Base-by-base conservation (phyloP, 306 rosid species). In the Alnus rubra region DNA sequence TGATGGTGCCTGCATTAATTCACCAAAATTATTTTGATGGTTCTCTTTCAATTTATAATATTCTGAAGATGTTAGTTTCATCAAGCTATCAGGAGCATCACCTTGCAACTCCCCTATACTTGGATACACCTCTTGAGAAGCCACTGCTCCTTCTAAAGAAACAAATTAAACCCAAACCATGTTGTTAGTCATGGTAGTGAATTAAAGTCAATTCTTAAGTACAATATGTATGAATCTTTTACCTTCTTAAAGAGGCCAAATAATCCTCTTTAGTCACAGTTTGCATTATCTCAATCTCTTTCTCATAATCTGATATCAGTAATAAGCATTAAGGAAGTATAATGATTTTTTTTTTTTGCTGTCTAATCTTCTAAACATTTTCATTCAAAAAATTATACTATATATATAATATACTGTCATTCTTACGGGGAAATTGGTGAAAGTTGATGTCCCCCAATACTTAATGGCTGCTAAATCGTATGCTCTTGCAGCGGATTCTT, bases 101-200 rank as follows among this genome's bases (percentile, higher is more conserved):
- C 97, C 97, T 91, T 88, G 98, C 98, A 47, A 94, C 97, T 44
- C 98, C 97, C 47, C 97, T 90, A 58, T 92, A 94, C 84, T 90
- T 94, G 2, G 96, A 94, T 71, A 94, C 96, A 15, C 98, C 98
- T 79, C 98, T 94, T 72, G 98, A 94, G 81, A 94, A 94, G 52
- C 98, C 98, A 84, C 97, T 92, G 85, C 98, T 94, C 78, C 88
- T 92, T 79, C 97, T 91, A 71, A 75, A 75, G 50, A 71, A 55
- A 48, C 1, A 45, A 71, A 23, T 23, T 23, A 23, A 39, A 19
- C 8, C 42, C 45, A 83, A 71, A 54, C 50, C 4, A 56, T 44
- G 18, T 45, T 56, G 19, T 45, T 56, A 31, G 59, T 30, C 13
- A 42, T 2, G 44, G 69, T 14, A 31, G 9, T 33, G 69, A 15